Base-by-base conservation (phyloP, 2,329 filamentous ascomycete species). In the Blumeriella jaapii region DNA sequence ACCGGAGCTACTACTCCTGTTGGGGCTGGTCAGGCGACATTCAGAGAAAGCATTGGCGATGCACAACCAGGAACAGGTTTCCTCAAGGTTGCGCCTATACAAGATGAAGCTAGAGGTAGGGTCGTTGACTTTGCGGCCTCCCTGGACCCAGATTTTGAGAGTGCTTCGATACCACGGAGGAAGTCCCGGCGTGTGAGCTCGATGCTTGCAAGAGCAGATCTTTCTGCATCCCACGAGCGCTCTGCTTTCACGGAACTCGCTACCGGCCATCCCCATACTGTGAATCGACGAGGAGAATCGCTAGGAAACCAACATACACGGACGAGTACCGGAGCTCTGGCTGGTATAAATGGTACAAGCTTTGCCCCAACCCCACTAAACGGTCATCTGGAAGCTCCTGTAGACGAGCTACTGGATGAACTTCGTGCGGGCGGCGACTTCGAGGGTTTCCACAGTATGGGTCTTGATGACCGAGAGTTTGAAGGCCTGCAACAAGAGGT, bases 131-230 rank as follows among this genome's bases (percentile, higher is more conserved):
- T 84, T 27, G 79, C 78, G 3, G 69, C 79, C 2, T 74, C 79
- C 1, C 60, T 89, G n/a, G 81, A 82, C 36, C 71, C 81, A 26
- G 80, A 85, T 38, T 69, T 68, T 34, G 64, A 69, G 36, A 65
- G 61, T 8, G 54, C 58, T n/a, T 64, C 67, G 11, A 64, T 65
- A 9, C 68, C 67, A 0, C 62, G 74, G 33, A 65, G 74, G 40
- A 74, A 73, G 42, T 79, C 74, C 12, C 75, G 91, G 27, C 74
- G 91, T 32, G 81, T 96, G 16, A 98, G 91, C 61, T 96, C 89
- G 11, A 71, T 94, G 60, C 67, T 95, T 34, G 87, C 87, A 11
- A 71, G 89, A 50, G 82, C 83, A 19, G 89, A 95, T 54, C 64
- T 95, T 13, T 89, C 84, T 0, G 79, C 83, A 7, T 91, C 80